phyloP scores from a whole-genome alignment of 495 filamentous ascomycete genomes.

The Oidiodendron maius region DNA sequence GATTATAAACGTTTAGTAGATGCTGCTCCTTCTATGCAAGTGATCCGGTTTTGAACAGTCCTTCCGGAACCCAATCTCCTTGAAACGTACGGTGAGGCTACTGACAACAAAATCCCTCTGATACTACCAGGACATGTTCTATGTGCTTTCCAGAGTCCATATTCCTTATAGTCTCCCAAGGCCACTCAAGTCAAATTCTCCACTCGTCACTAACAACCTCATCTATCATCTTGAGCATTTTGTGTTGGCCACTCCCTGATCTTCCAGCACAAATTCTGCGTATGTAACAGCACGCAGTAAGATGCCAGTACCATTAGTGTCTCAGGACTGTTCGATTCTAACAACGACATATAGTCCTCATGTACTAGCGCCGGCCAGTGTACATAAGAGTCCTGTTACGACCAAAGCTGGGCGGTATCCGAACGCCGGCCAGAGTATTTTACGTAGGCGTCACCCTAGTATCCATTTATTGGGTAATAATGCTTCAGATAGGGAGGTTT shows the following conservation, averaged over 20 bases:
- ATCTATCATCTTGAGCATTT: background rate
- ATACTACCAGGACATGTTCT: background rate
- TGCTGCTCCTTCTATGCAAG: too few species aligned
- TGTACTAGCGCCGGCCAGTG: background rate
- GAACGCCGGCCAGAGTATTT: too few species aligned
- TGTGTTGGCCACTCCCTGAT: background rate
- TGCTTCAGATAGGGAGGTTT: too few species aligned
- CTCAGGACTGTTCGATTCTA: background rate
- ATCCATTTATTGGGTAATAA: too few species aligned
- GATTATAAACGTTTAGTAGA: too few species aligned
- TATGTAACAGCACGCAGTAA: background rate
- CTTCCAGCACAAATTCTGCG: background rate
- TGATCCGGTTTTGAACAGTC: too few species aligned
- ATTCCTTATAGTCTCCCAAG: background rate
- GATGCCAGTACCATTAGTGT: background rate
- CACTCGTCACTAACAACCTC: background rate
- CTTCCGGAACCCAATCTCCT: too few species aligned
- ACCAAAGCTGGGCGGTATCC: too few species aligned
- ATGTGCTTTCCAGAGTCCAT: background rate
- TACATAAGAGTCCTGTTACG: too few species aligned
- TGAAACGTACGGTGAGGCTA: too few species aligned
- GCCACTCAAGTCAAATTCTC: background rate
- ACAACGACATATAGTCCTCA: background rate
- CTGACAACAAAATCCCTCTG: slow-evolving; percentile 2
- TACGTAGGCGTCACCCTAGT: too few species aligned